These are phyloP conservation scores for Acacia pycnantha DNA, from an alignment of 331 rosid genomes.

Conservation along the genomic window DNA sequence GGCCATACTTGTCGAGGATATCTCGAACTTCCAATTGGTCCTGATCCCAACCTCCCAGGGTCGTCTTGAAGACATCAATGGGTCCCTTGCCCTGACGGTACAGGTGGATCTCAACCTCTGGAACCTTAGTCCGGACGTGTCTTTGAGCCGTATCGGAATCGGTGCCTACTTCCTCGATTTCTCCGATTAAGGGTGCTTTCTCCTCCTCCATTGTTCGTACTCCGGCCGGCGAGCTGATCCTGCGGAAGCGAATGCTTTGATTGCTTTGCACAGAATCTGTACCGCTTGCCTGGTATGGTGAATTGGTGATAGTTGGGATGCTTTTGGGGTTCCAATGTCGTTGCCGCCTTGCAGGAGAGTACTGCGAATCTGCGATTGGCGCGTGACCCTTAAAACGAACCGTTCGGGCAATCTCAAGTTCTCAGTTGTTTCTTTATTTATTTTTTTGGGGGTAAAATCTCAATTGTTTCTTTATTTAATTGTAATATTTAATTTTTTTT, in stretches of 20 bases:
- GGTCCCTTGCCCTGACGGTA: slow-evolving; percentile 78
- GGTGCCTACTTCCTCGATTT: slow-evolving; percentile 54
- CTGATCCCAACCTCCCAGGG: slow-evolving; percentile 69
- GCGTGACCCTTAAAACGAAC: not conserved
- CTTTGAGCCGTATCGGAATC: slow-evolving; percentile 21
- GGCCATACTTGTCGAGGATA: slow-evolving; percentile 65
- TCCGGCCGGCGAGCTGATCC: not conserved
- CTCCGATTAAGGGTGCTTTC: slow-evolving; percentile 33
- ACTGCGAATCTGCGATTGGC: not conserved
- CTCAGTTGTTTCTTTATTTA: too few species aligned
- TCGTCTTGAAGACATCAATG: slow-evolving; percentile 56
- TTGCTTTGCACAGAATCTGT: not conserved
- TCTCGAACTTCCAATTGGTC: slow-evolving; percentile 71
- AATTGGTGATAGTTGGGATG: not conserved
- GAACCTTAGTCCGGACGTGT: slow-evolving; percentile 46
- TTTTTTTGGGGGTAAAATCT: too few species aligned
- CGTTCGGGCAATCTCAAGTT: not conserved
- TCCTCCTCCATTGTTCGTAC: slow-evolving; percentile 30
- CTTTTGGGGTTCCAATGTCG: not conserved
- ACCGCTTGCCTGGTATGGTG: not conserved
- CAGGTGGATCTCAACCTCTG: slow-evolving; percentile 69
- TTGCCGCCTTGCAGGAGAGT: not conserved
- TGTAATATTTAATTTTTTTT: too few species aligned
- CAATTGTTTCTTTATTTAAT: too few species aligned
- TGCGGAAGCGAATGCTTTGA: not conserved